These are phyloP conservation scores for Vigna reflexopilosa DNA, from an alignment of 306 rosid genomes.

Conservation along the genomic window DNA sequence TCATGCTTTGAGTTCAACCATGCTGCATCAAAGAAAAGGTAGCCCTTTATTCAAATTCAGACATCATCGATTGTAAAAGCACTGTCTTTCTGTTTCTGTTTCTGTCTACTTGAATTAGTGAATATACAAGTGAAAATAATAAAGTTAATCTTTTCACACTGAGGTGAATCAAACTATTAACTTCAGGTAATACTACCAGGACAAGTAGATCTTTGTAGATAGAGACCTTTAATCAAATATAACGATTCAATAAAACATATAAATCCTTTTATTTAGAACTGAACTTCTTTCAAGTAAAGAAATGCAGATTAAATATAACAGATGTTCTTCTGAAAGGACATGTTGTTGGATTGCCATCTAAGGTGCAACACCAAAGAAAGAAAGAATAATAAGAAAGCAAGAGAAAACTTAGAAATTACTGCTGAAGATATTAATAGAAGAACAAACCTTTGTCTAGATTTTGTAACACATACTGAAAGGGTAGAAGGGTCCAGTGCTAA, in stretches of 20 bases:
- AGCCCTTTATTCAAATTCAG: background rate
- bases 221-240: no score
- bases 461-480: no score
- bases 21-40: conserved; percentile 35
- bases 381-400: background rate
- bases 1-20: conserved; percentile 46
- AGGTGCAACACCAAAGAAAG: background rate
- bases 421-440: background rate
- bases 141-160: background rate
- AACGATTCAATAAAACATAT: background rate
- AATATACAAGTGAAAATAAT: background rate
- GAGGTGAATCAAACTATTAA: background rate
- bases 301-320: background rate
- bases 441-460: conserved; percentile 58
- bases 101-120: no score
- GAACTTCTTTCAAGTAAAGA: background rate
- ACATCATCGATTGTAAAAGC: background rate
- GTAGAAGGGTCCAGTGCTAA: no score
- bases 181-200: background rate
- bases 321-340: background rate
- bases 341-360: background rate
- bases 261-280: background rate
- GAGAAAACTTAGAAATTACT: background rate
- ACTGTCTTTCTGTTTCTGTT: no score
- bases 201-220: background rate